Base-by-base conservation (phyloP, 164 flowering plant genomes). In the Liquidambar formosana region DNA sequence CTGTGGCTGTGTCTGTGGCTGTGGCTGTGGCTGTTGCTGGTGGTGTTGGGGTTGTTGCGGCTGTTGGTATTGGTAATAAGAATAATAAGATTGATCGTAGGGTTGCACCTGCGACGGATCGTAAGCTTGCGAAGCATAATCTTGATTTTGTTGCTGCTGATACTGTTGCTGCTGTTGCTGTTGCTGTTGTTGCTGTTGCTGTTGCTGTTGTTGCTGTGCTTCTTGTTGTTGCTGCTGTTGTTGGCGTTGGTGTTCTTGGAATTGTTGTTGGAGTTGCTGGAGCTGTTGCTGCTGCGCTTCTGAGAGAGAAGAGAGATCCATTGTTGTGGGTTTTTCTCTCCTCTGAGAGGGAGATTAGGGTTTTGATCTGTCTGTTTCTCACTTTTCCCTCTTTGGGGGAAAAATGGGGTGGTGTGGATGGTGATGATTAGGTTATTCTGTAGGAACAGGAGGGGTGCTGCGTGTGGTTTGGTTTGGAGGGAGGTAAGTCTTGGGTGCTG, bases 271-370 rank as follows among this genome's bases (percentile, higher is more conserved):
- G 70, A 69, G 61, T 33, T 73, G 77, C 33, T 63, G 74, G 23
- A 66, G 73, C 14, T 69, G 72, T 45, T 76, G 77, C 19, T 71
- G 76, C 58, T 79, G 78, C 6, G 76, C 53, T 65, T 79, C 80
- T 13, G 78, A 44, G 43, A 74, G 73, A 18, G 77, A 22, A 0
- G 82, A 71, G 45, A 67, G 70, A 71, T 79, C 82, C 82, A 79
- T 79, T 58, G 59, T 23, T 65, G 10, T 22, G 18, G 43, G 38
- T 58, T 15, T 33, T 27, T 13, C 8, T 15, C 6, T 16, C 8
- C 5, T 49, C 14, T n/a, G 16, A 16, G 33, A 1, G 5, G 33
- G 21, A 59, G 28, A 33, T 59, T 59, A 59, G 63, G 63, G 63
- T 33, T 59, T 59, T 49, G 53, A 12, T 16, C 53, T 16, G 19